Evolutionary conservation across 192 early-diverging fungal genomes (phyloP).

Genomic region (Entomortierella lignicola): DNA sequence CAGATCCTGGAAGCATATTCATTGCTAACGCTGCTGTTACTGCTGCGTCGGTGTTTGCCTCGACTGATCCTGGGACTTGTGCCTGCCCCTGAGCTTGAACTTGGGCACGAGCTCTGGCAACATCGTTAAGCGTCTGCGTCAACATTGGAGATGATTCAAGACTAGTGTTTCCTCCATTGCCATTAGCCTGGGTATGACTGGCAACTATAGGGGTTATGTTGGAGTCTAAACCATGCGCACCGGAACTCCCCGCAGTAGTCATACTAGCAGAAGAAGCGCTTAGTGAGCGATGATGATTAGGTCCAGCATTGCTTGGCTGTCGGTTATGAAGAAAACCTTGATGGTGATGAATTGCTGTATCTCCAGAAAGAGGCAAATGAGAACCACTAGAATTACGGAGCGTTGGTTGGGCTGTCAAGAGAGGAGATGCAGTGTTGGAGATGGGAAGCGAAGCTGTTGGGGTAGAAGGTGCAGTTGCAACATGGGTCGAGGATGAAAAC

Average conservation of each 20-base stretch:
- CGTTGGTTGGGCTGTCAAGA: constrained; percentile 28
- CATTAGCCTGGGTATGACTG: constrained; percentile 11
- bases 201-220: constrained; percentile 1
- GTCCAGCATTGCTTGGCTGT: constrained; percentile 24
- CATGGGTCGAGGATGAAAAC: neutral
- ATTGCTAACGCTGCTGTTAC: constrained; percentile 26
- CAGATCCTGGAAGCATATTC: constrained; percentile 10
- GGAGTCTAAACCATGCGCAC: neutral
- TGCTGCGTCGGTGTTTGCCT: constrained; percentile 22
- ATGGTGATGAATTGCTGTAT: constrained; percentile 15
- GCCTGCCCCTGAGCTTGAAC: constrained; percentile 11
- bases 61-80: constrained; percentile 16
- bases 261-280: constrained; percentile 15
- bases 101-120: constrained; percentile 14
- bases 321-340: constrained; percentile 27
- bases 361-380: constrained; percentile 20
- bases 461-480: constrained; percentile 14
- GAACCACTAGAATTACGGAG: constrained; percentile 11
- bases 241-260: neutral
- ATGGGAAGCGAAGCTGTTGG: constrained; percentile 14
- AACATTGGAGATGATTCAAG: constrained; percentile 26
- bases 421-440: constrained; percentile 12
- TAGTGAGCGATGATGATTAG: constrained; percentile 12
- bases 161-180: constrained; percentile 16
- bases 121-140: constrained; percentile 10